Evolutionary conservation across 148 eudicot genomes (phyloP), one percentile per base, ranked within the genome.

Genomic region (Cornus florida): DNA sequence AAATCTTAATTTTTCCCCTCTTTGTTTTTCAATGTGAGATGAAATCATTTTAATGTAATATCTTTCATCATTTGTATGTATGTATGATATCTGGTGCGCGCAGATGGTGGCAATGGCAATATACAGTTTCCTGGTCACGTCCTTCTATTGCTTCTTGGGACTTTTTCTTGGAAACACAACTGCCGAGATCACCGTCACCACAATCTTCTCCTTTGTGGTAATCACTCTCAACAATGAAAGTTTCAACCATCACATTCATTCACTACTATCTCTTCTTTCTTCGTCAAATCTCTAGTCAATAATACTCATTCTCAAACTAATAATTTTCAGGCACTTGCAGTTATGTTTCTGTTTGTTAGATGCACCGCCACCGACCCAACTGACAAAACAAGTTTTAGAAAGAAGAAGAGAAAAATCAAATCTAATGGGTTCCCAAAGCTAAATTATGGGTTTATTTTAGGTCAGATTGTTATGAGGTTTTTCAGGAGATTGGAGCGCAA

Each of bases 61-160:
- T 28, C 28, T 0, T 28, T 28, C 28, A 28, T 28, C 28, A 28
- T 28, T 28, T 28, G 28, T 28, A 28, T 28, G 28, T n/a, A n/a
- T n/a, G n/a, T n/a, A 28, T 28, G n/a, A 28, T 28, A 28, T 28
- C 28, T 28, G 28, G 28, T 28, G 28, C 28, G 28, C 28, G 82
- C 93, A 95, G 98, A 88, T 95, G 39, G 92, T 92, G 85, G 98
- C 96, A 77, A 89, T 92, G 84, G 81, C 87, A 22, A 82, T 95
- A 17, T 95, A 86, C 83, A 70, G 77, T 75, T 75, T 92, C 72
- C 83, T 93, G 60, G 92, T 92, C 31, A 85, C 83, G 70, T 83
- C 91, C 11, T 95, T 93, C 78, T 95, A 91, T 76, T 87, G 90
- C 77, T 95, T 95, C 82, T 79, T 91, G 10, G 96, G 94, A 65